These are phyloP conservation scores for Aphanoascus verrucosus DNA, from an alignment of 2,329 filamentous ascomycete genomes.

Conservation along the genomic window DNA sequence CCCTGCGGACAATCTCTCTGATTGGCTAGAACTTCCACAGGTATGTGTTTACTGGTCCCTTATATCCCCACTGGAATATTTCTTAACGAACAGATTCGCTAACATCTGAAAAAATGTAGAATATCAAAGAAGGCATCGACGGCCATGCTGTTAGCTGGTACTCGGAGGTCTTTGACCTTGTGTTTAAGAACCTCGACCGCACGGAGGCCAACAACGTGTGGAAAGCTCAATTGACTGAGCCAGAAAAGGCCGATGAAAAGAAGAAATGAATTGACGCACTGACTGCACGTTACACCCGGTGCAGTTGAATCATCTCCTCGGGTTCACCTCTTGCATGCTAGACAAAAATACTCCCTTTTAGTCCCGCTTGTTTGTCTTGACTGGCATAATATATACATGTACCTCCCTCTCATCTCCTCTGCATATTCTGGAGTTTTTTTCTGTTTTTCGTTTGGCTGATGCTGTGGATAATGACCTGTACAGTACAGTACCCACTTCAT, in stretches of 20 bases:
- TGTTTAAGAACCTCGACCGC: slow-evolving; percentile 72
- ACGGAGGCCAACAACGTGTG: slow-evolving; percentile 62
- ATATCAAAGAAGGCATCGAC: slow-evolving; percentile 93
- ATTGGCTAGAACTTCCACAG: slow-evolving; percentile 94
- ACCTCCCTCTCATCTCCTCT: slow-evolving; percentile 6
- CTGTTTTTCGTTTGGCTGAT: neutral
- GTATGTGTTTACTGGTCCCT: slow-evolving; percentile 46
- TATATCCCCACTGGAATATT: slow-evolving; percentile 1
- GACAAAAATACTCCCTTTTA: neutral
- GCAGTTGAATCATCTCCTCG: neutral
- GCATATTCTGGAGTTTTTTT: slow-evolving; percentile 12
- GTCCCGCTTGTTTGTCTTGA: slow-evolving; percentile 2
- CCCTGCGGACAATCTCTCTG: slow-evolving; percentile 86
- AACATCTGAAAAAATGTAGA: slow-evolving; percentile 45
- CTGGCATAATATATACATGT: slow-evolving; percentile 6
- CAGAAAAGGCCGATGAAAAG: slow-evolving; percentile 24
- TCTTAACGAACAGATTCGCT: slow-evolving; percentile 17
- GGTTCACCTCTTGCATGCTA: neutral
- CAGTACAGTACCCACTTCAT: slow-evolving; percentile 3
- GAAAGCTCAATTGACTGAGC: slow-evolving; percentile 52
- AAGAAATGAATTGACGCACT: neutral
- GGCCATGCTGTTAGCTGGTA: slow-evolving; percentile 91
- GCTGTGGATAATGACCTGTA: slow-evolving; percentile 2
- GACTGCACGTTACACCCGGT: neutral
- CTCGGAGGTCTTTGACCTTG: slow-evolving; percentile 77